Evolutionary conservation across 495 filamentous ascomycete genomes (phyloP).

Genomic region (Neurospora sp.): DNA sequence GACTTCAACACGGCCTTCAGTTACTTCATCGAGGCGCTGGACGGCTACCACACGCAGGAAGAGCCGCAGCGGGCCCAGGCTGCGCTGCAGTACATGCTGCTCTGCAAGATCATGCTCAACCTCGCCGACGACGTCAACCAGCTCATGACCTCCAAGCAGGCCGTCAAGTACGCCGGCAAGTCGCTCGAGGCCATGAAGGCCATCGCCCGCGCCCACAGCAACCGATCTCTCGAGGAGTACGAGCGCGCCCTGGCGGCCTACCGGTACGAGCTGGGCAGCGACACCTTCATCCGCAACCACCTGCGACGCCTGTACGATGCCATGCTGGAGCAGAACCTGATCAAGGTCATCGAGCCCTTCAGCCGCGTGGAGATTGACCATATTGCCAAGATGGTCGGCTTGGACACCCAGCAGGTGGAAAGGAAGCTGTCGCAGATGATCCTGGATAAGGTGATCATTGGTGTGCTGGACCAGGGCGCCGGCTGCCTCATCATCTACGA

Average conservation of each 20-base stretch:
- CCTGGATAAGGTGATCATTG: slow-evolving; percentile 94
- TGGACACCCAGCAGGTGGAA: slow-evolving; percentile 95
- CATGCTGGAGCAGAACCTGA: slow-evolving; percentile 97
- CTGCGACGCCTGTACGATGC: slow-evolving; percentile 90
- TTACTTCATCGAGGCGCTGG: slow-evolving; percentile 98
- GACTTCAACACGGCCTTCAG: slow-evolving; percentile 98
- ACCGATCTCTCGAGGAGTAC: slow-evolving; percentile 92
- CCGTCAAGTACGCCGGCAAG: slow-evolving; percentile 86
- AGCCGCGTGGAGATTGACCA: slow-evolving; percentile 93
- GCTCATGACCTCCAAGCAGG: slow-evolving; percentile 88
- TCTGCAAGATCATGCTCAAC: slow-evolving; percentile 99
- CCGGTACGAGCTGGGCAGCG: slow-evolving; percentile 81
- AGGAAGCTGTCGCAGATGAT: slow-evolving; percentile 99
- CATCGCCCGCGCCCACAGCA: slow-evolving; percentile 86
- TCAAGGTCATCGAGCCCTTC: slow-evolving; percentile 99
- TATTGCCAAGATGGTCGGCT: slow-evolving; percentile 90
- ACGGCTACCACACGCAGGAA: slow-evolving; percentile 92
- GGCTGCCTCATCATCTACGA: slow-evolving; percentile 96
- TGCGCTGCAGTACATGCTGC: slow-evolving; percentile 96
- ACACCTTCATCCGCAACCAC: slow-evolving; percentile 92
- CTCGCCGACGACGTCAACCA: slow-evolving; percentile 88
- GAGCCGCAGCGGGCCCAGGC: slow-evolving; percentile 75
- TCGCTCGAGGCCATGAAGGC: slow-evolving; percentile 98
- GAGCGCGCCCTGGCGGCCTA: slow-evolving; percentile 83
- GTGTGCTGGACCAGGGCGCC: slow-evolving; percentile 93